phyloP scores from a whole-genome alignment of 2,329 filamentous ascomycete species.

The Arthroderma uncinatum region DNA sequence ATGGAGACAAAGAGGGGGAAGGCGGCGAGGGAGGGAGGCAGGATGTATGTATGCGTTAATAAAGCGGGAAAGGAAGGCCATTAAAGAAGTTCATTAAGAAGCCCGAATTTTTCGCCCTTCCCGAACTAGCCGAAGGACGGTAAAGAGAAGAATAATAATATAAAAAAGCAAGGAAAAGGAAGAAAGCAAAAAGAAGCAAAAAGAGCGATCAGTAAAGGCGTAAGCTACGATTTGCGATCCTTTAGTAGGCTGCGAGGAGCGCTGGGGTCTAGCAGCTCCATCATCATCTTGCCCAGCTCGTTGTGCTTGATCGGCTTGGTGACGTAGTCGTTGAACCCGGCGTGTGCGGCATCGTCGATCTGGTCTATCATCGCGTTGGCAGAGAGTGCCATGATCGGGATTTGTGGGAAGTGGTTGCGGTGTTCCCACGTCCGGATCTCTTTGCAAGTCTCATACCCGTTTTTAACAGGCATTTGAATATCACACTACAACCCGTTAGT shows the following conservation, averaged over 20 bases:
- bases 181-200: background rate
- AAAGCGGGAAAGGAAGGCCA: background rate
- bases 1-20: no score
- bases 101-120: background rate
- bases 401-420: conserved; percentile 36
- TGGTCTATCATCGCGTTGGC: conserved; percentile 42
- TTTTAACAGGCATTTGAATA: conserved; percentile 42
- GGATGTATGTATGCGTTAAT: background rate
- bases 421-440: conserved; percentile 39
- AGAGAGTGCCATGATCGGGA: conserved; percentile 41
- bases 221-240: conserved; percentile 23
- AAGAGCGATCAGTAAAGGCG: background rate
- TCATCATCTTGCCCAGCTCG: conserved; percentile 40
- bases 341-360: conserved; percentile 36
- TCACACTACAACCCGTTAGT: conserved; percentile 29
- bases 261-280: conserved; percentile 36
- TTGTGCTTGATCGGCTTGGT: conserved; percentile 42
- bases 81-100: background rate
- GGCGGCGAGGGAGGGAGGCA: background rate
- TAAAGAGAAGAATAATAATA: conserved; percentile 1
- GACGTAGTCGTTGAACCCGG: conserved; percentile 41
- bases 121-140: background rate
- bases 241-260: conserved; percentile 25
- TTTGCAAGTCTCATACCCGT: conserved; percentile 39
- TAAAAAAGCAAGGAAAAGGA: background rate